Percentiles rank a stretch among this genome's conserved stretches.
phyloP scores from a whole-genome alignment of 148 eudicot species.

The Diospyros lotus region DNA sequence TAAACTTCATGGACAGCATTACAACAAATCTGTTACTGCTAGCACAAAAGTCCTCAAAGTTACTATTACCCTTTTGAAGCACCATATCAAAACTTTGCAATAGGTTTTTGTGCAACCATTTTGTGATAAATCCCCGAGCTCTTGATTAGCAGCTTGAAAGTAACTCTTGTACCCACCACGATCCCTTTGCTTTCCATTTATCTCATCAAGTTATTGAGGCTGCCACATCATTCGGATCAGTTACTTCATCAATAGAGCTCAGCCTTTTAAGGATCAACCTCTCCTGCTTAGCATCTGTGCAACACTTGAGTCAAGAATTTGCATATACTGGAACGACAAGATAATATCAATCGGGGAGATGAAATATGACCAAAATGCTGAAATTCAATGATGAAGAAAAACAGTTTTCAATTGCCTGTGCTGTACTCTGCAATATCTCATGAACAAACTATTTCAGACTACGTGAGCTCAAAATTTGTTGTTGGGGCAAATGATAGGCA shows the following conservation, averaged over 20 bases:
- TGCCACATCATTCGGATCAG: slow-evolving; percentile 9
- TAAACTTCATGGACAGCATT: too few species aligned
- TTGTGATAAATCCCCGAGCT: background rate
- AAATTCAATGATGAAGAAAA: background rate
- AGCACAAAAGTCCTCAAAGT: too few species aligned
- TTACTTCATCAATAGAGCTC: slow-evolving; percentile 39
- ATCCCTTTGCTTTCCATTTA: background rate
- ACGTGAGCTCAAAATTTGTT: background rate
- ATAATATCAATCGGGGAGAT: slow-evolving; percentile 1
- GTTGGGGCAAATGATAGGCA: background rate
- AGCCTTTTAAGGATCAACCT: slow-evolving; percentile 66
- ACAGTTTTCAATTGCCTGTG: background rate
- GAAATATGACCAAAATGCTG: slow-evolving; percentile 4
- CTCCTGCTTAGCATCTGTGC: slow-evolving; percentile 69
- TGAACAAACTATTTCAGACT: background rate
- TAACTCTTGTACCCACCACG: background rate
- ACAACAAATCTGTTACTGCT: too few species aligned
- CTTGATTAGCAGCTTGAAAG: background rate
- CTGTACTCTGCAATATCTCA: background rate
- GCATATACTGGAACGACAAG: background rate
- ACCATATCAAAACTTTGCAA: background rate
- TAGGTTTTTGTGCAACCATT: background rate
- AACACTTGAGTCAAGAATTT: slow-evolving; percentile 23
- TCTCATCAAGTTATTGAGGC: slow-evolving; percentile 11
- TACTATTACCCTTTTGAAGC: background rate